A percentile compares a stretch with the other conserved stretches of the same genome.
These are phyloP conservation scores for Rhizopogon vesiculosus DNA, from an alignment of 768 basidiomycete genomes.

Conservation along the genomic window DNA sequence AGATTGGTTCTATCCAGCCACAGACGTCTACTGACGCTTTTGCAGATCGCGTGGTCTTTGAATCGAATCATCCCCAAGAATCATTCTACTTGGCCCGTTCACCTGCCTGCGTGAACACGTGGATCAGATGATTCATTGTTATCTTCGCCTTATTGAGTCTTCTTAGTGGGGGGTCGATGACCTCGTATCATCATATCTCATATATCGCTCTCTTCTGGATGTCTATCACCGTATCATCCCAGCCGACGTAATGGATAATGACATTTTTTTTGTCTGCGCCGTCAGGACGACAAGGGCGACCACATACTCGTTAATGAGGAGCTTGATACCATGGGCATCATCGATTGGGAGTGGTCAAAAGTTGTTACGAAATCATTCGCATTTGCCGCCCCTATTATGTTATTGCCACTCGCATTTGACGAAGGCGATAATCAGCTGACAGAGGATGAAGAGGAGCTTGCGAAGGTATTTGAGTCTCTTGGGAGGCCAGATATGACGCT, in stretches of 20 bases:
- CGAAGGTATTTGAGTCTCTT: background rate
- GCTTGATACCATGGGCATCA: slow-evolving; percentile 16
- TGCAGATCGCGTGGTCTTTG: background rate
- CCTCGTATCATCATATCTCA: background rate
- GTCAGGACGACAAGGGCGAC: slow-evolving; percentile 18
- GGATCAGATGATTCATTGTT: background rate
- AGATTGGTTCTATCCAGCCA: background rate
- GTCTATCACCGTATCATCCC: background rate
- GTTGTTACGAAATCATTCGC: background rate
- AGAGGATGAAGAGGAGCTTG: background rate
- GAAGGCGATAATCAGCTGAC: background rate
- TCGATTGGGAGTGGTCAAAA: slow-evolving; percentile 26
- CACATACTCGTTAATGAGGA: slow-evolving; percentile 22
- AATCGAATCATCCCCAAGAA: background rate
- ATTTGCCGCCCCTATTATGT: background rate
- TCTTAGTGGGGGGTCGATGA: background rate
- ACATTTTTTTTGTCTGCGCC: slow-evolving; percentile 14
- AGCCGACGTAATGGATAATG: background rate
- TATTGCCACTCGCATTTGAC: background rate
- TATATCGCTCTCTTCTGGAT: slow-evolving; percentile 7
- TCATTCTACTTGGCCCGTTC: background rate
- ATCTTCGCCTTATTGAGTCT: background rate
- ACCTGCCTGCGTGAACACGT: background rate
- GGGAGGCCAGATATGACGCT: background rate
- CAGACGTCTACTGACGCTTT: background rate